Evolutionary conservation across 306 rosid genomes (phyloP).

Genomic region (Dryas octopetala): DNA sequence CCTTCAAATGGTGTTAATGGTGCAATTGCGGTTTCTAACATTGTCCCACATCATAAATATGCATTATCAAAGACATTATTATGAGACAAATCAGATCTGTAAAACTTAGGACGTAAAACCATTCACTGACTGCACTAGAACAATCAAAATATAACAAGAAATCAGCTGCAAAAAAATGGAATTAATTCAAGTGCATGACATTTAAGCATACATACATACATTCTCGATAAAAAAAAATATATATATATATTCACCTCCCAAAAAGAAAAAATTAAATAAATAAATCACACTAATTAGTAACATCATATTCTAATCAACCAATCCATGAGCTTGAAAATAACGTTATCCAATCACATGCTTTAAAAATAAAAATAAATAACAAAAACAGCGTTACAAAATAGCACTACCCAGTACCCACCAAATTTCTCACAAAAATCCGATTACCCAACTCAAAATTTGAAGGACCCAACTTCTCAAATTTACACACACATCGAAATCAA

Average conservation of each 20-base stretch:
- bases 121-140: not conserved
- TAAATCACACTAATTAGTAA: not conserved
- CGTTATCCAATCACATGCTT: not conserved
- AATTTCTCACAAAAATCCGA: not conserved
- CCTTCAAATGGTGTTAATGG: not conserved
- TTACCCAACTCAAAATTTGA: not conserved
- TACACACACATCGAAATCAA: not conserved
- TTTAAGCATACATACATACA: not conserved
- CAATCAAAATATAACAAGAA: no score
- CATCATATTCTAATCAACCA: not conserved
- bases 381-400: not conserved
- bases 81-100: not conserved
- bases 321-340: not conserved
- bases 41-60: not conserved
- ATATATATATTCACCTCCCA: no score
- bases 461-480: not conserved
- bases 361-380: not conserved
- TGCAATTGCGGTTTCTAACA: not conserved
- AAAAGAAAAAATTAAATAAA: not conserved
- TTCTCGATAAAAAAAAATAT: not conserved
- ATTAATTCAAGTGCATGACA: not conserved
- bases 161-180: not conserved
- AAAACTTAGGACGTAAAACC: not conserved
- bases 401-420: not conserved
- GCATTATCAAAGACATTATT: not conserved